Percentiles rank a stretch among this genome's conserved stretches.
Evolutionary conservation across 192 early-diverging fungal species (phyloP).

Genomic region (Bifiguratus adelaidae): DNA sequence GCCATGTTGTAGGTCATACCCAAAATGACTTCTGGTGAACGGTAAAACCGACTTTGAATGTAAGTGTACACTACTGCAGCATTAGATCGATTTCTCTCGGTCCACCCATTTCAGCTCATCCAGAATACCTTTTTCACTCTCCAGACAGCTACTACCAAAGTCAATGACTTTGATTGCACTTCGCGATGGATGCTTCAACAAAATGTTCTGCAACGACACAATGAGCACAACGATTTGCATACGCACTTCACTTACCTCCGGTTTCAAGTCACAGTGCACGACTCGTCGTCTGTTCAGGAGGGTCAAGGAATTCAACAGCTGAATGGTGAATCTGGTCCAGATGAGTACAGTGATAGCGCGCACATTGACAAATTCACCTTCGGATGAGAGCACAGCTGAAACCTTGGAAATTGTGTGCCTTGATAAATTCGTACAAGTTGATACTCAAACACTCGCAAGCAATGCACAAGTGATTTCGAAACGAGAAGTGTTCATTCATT

Average conservation of each 20-base stretch:
- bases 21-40: slow-evolving; percentile 96
- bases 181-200: slow-evolving; percentile 60
- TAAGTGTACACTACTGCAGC: slow-evolving; percentile 82
- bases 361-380: slow-evolving; percentile 22
- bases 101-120: no score
- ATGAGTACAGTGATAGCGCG: not conserved
- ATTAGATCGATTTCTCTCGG: no score
- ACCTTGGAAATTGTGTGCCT: slow-evolving; percentile 85
- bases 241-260: slow-evolving; percentile 59
- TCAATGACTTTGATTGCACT: slow-evolving; percentile 94
- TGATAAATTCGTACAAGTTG: slow-evolving; percentile 97
- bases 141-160: slow-evolving; percentile 90
- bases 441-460: slow-evolving; percentile 88
- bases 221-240: not conserved
- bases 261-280: slow-evolving; percentile 96
- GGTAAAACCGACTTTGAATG: slow-evolving; percentile 95
- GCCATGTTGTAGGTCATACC: slow-evolving; percentile 77
- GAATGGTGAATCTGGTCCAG: slow-evolving; percentile 51
- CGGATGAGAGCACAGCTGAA: slow-evolving; percentile 68
- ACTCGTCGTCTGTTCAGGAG: slow-evolving; percentile 65
- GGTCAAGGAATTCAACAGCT: slow-evolving; percentile 75
- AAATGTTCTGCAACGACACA: slow-evolving; percentile 47
- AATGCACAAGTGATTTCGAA: slow-evolving; percentile 94
- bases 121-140: slow-evolving; percentile 70
- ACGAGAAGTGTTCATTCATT: slow-evolving; percentile 88